phyloP scores from a whole-genome alignment of 805 yeast species.

The Wickerhamomyces subpelliculosus region DNA sequence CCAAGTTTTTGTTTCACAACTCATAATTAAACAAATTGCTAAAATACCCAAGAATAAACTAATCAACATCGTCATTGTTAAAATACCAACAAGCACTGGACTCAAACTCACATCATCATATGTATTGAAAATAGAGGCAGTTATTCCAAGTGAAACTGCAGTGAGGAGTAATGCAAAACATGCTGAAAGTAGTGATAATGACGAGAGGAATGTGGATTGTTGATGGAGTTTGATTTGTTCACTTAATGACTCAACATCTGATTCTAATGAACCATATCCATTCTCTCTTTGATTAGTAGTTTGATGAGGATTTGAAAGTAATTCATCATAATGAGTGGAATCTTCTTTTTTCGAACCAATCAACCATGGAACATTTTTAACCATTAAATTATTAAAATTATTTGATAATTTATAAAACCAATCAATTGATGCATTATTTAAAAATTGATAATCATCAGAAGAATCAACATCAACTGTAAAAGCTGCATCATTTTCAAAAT shows the following conservation, averaged over 20 bases:
- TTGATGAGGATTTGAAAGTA: too few relatives aligned
- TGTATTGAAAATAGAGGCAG: conserved; percentile 22
- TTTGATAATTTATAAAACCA: conserved; percentile 17
- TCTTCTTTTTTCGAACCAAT: too few relatives aligned
- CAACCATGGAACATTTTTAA: conserved; percentile 12
- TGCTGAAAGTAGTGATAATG: conserved; percentile 35
- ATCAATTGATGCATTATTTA: conserved; percentile 19
- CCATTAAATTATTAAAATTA: conserved; percentile 8
- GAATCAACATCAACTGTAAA: conserved; percentile 28
- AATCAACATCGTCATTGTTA: conserved; percentile 35
- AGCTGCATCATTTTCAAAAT: conserved; percentile 35
- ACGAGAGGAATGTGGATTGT: conserved; percentile 37
- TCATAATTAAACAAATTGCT: conserved; percentile 36
- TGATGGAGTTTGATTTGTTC: conserved; percentile 10
- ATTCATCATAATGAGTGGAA: too few relatives aligned
- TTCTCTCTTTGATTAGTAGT: background rate
- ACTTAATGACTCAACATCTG: conserved; percentile 11
- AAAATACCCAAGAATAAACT: conserved; percentile 34
- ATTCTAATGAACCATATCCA: conserved; percentile 1
- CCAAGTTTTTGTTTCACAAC: conserved; percentile 25
- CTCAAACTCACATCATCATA: conserved; percentile 18
- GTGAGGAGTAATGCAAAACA: conserved; percentile 34
- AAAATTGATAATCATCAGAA: conserved; percentile 23
- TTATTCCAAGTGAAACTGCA: conserved; percentile 37
- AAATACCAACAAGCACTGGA: conserved; percentile 22